Evolutionary conservation across 78 protist species (phyloP).

Genomic region (Parvularia atlantis): DNA sequence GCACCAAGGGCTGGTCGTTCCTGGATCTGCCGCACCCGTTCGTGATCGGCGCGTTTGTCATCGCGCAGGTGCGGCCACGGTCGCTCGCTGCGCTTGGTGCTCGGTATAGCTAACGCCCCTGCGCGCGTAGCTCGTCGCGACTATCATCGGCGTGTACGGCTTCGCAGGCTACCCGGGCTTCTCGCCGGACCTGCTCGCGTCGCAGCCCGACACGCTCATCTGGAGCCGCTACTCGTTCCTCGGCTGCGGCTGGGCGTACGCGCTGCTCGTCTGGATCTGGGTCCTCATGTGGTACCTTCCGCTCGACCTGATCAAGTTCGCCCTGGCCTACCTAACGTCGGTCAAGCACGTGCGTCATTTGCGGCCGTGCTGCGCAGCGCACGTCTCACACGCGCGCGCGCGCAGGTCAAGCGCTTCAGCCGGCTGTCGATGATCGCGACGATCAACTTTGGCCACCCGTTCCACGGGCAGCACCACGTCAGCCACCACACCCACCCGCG

Average conservation of each 20-base stretch:
- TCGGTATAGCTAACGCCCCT: too few relatives aligned
- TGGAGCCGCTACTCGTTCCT: too few relatives aligned
- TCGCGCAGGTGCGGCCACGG: conserved; percentile 50
- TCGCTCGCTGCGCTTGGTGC: too few relatives aligned
- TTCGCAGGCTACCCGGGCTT: too few relatives aligned
- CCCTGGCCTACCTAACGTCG: background rate
- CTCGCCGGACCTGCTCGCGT: too few relatives aligned
- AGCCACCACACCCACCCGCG: too few relatives aligned
- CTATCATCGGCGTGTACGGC: conserved; percentile 65
- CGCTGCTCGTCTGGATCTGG: conserved; percentile 56
- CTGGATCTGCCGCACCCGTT: conserved; percentile 54
- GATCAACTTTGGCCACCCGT: background rate
- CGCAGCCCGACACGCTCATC: background rate
- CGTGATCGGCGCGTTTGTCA: conserved; percentile 44
- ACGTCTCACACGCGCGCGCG: too few relatives aligned
- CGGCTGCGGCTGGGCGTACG: conserved; percentile 68
- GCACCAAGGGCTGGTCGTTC: conserved; percentile 48
- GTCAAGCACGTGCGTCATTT: background rate
- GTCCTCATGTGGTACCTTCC: conserved; percentile 51
- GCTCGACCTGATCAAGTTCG: conserved; percentile 59
- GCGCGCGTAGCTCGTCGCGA: too few relatives aligned
- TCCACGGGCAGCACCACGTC: background rate
- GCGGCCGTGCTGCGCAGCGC: background rate
- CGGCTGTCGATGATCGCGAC: background rate
- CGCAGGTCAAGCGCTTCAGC: too few relatives aligned